Conservation (phyloP, 306 rosid genomes). For the Malus sylvestris region DNA sequence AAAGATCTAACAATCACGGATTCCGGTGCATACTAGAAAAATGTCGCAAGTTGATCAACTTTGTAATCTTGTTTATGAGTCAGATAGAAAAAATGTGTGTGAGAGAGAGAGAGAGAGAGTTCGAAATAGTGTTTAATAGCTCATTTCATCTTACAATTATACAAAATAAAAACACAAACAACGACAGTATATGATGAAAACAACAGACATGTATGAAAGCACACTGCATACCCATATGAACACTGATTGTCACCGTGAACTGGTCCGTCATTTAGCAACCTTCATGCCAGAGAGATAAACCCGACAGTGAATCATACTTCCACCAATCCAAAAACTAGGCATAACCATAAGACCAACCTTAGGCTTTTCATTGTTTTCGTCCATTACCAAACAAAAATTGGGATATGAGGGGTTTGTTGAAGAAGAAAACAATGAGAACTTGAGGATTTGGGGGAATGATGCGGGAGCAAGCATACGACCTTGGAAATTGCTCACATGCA, state of each 20-base stretch:
- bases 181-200: constrained; percentile 13
- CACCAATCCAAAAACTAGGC: constrained; percentile 89
- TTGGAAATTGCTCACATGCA: too few relatives aligned
- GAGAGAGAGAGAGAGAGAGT: too few relatives aligned
- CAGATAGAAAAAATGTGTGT: too few relatives aligned
- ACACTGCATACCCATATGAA: constrained; percentile 22
- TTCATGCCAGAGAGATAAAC: constrained; percentile 94
- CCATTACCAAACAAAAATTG: constrained; percentile 37
- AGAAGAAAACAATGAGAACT: too few relatives aligned
- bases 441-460: too few relatives aligned
- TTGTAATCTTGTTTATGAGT: too few relatives aligned
- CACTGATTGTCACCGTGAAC: constrained; percentile 11
- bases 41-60: too few relatives aligned
- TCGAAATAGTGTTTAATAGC: neutral
- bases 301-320: constrained; percentile 80
- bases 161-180: constrained; percentile 5
- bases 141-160: constrained; percentile 17
- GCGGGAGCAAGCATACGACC: too few relatives aligned
- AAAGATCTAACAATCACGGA: too few relatives aligned
- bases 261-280: constrained; percentile 57
- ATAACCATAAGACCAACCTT: constrained; percentile 92
- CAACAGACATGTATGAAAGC: constrained; percentile 17
- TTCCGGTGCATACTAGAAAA: too few relatives aligned
- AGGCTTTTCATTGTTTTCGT: constrained; percentile 60
- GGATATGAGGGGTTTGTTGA: too few relatives aligned